Percentiles rank a stretch among this genome's conserved stretches.
Evolutionary conservation across 495 filamentous ascomycete genomes (phyloP).

Genomic region (Xeromyces bisporus): DNA sequence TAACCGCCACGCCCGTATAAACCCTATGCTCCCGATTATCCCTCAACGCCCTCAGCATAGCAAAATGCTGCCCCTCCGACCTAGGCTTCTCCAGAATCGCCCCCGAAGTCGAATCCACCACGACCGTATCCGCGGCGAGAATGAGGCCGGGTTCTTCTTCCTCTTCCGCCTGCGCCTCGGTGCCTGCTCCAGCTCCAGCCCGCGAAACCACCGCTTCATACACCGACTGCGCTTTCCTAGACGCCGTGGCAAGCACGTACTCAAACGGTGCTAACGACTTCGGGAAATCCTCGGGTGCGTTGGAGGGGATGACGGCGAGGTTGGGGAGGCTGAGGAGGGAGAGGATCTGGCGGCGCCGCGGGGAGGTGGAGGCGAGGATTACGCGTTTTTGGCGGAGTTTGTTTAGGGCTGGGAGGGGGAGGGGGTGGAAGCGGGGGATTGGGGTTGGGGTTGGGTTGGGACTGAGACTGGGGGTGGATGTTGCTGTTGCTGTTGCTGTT

Average conservation of each 20-base stretch:
- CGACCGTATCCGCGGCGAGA: constrained; percentile 81
- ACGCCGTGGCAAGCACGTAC: constrained; percentile 80
- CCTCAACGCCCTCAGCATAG: constrained; percentile 64
- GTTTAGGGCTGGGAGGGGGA: constrained; percentile 62
- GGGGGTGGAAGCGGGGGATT: constrained; percentile 40
- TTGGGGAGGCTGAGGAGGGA: constrained; percentile 51
- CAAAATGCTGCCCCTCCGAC: constrained; percentile 59
- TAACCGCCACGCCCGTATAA: constrained; percentile 63
- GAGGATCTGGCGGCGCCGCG: constrained; percentile 66
- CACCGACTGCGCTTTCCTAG: constrained; percentile 60
- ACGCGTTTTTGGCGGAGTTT: constrained; percentile 54
- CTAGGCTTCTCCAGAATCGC: constrained; percentile 79
- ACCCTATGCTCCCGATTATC: constrained; percentile 61
- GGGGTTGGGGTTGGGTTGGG: constrained; percentile 8
- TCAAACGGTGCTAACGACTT: constrained; percentile 70
- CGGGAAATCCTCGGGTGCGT: constrained; percentile 61
- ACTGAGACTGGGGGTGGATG: constrained; percentile 6
- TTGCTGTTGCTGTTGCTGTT: constrained; percentile 1
- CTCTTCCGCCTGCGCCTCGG: constrained; percentile 40
- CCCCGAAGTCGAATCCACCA: constrained; percentile 46
- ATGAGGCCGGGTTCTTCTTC: constrained; percentile 67
- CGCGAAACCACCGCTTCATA: too few relatives aligned
- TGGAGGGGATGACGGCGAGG: constrained; percentile 71
- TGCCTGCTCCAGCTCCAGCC: too few relatives aligned
- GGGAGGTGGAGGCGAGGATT: constrained; percentile 78